A percentile compares a stretch with the other conserved stretches of the same genome.
Conservation (phyloP, 768 basidiomycete species). For the Trametes maxima region DNA sequence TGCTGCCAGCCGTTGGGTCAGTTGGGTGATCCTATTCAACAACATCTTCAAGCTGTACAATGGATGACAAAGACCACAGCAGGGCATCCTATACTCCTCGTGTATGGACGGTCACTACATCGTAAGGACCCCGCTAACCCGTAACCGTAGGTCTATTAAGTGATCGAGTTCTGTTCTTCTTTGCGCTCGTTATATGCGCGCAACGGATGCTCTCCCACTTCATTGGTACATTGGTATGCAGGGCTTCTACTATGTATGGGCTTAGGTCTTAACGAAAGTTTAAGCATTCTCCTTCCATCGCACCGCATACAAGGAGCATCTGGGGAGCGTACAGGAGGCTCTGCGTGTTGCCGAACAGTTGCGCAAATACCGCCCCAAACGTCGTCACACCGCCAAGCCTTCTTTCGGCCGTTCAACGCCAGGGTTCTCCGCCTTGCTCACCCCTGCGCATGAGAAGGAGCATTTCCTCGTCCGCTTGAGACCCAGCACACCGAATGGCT, state of each 20-base stretch:
- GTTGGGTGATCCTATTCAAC: slow-evolving; percentile 76
- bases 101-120: slow-evolving; percentile 36
- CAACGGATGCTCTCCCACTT: slow-evolving; percentile 73
- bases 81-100: slow-evolving; percentile 62
- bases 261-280: not conserved
- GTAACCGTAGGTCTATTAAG: slow-evolving; percentile 51
- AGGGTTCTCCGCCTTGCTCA: slow-evolving; percentile 36
- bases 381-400: slow-evolving; percentile 33
- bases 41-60: slow-evolving; percentile 64
- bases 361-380: slow-evolving; percentile 62
- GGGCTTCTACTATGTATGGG: not conserved
- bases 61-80: slow-evolving; percentile 42
- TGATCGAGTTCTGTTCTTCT: slow-evolving; percentile 77
- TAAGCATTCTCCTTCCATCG: slow-evolving; percentile 74
- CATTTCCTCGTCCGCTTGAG: slow-evolving; percentile 39
- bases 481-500: slow-evolving; percentile 29
- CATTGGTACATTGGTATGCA: slow-evolving; percentile 50
- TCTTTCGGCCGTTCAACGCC: slow-evolving; percentile 46
- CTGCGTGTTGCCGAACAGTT: slow-evolving; percentile 67
- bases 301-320: slow-evolving; percentile 75
- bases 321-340: slow-evolving; percentile 55
- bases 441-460: slow-evolving; percentile 47
- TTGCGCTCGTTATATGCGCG: slow-evolving; percentile 58
- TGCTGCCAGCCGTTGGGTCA: slow-evolving; percentile 67
- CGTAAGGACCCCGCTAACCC: not conserved